A percentile compares a stretch with the other conserved stretches of the same genome.
These are phyloP conservation scores for Thinopyrum obtusiflorum DNA, from an alignment of 202 grass and related monocot species.

Conservation along the genomic window DNA sequence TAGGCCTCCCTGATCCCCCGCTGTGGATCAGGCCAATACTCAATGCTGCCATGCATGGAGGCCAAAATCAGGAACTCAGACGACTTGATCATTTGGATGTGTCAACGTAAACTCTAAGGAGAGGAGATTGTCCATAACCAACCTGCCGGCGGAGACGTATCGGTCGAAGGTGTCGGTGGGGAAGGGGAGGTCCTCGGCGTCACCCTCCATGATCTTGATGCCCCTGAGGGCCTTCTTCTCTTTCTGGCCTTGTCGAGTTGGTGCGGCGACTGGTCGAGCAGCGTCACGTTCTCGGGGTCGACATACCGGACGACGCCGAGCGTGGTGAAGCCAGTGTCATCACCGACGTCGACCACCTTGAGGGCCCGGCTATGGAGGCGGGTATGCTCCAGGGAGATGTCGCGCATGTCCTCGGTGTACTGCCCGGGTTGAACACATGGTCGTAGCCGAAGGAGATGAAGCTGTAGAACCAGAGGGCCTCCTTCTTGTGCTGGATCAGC, in stretches of 20 bases:
- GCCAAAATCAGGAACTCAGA: no score
- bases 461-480: slow-evolving; percentile 77
- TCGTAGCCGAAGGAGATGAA: slow-evolving; percentile 74
- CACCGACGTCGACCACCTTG: slow-evolving; percentile 64
- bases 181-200: slow-evolving; percentile 91
- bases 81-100: no score
- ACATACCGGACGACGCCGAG: slow-evolving; percentile 52
- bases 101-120: no score
- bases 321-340: slow-evolving; percentile 61
- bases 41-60: slow-evolving; percentile 80
- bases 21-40: slow-evolving; percentile 93
- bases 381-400: slow-evolving; percentile 51
- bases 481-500: slow-evolving; percentile 83
- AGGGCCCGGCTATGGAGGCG: slow-evolving; percentile 34
- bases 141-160: slow-evolving; percentile 95
- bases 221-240: slow-evolving; percentile 79
- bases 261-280: slow-evolving; percentile 70
- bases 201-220: slow-evolving; percentile 79
- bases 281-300: slow-evolving; percentile 47
- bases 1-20: slow-evolving; percentile 92
- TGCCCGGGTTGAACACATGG: slow-evolving; percentile 64
- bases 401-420: slow-evolving; percentile 76
- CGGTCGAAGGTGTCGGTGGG: slow-evolving; percentile 70
- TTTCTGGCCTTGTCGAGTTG: slow-evolving; percentile 58
- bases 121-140: no score